Base-by-base conservation (phyloP, 169 alveolate species). In the Eimeria maxima region DNA sequence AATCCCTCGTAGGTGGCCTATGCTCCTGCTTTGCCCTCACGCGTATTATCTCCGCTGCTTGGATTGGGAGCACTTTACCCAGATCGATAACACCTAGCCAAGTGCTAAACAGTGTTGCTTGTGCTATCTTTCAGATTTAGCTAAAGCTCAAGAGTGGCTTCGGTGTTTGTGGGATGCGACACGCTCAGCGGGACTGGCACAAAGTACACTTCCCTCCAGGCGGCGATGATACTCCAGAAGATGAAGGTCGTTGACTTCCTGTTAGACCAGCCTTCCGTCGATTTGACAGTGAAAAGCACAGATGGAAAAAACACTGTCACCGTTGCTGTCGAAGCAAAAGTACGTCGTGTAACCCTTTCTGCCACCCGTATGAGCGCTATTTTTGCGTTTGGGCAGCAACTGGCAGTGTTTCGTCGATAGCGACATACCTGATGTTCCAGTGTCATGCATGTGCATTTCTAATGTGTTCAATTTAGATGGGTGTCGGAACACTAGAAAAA, bases 141-240 rank as follows among this genome's bases (percentile, higher is more conserved):
- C 65, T 20, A 45, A 29, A 14, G 22, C 4, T 7, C 47, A 78
- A n/a, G 63, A 14, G 14, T 33, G 27, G 60, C n/a, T 18, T 16
- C 11, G 69, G 29, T 65, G 83, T 44, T 87, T 87, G 50, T 44
- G 91, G 76, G 88, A 18, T 83, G 91, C 67, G 76, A 16, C 81
- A 65, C 71, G 45, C 83, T 63, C 96, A 94, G 96, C 55, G 96
- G 94, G 63, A 57, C 96, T n/a, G 96, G 96, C 50, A 53, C 94
- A 6, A 94, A 94, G 93, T 94, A 94, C 89, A 94, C 96, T 45
- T 45, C 92, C 45, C 80, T 94, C 33, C 96, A 94, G 93, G 96
- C 96, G 10, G 96, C 96, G 53, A 94, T 94, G 96, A 55, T 94
- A 65, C 94, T 94, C 29, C 63, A 81, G 87, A 94, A 94, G 89